Evolutionary conservation across 306 rosid species (phyloP), one percentile per base, ranked within the genome.

Genomic region (Pyrus betulifolia): DNA sequence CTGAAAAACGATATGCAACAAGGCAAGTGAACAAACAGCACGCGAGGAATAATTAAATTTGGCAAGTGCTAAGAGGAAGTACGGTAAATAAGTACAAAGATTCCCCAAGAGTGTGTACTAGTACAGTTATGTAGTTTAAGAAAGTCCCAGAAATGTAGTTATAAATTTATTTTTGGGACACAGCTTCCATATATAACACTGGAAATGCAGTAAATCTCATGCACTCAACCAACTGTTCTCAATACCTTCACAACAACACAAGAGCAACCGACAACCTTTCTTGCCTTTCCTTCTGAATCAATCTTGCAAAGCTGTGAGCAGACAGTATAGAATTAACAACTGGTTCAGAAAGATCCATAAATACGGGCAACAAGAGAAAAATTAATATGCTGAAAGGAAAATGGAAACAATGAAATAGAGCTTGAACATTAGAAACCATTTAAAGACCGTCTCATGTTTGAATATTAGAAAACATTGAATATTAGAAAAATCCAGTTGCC

Each of bases 211-310:
- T 5, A 51, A 51, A 51, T 51, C 42, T 17, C 55, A 23, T 6
- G 55, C 27, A 31, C 45, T n/a, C 55, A 25, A 45, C 40, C 4
- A 8, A 61, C 62, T 11, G 4, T 70, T 10, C 55, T 9, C 6
- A 65, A 61, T 90, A 92, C 96, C 97, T 88, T 87, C 58, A 92
- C 93, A 76, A 92, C 96, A 25, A 92, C 89, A 13, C 95, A 91
- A 15, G 94, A 85, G 85, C 85, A 85, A 31, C 88, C 85, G 40
- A 85, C 83, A n/a, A 85, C 85, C 83, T 85, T 85, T 67, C 88
- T 88, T 8, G 97, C 97, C 77, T 91, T 91, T 25, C 97, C 97
- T 82, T 91, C 97, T 0, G 95, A 88, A 60, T 91, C 97, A 40
- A 89, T 86, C 84, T 91, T 91, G 72, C 97, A 92, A 78, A 92